Percentiles rank a stretch among this genome's conserved stretches.
phyloP scores from a whole-genome alignment of 164 flowering plant genomes.

The Vitis rotundifolia region DNA sequence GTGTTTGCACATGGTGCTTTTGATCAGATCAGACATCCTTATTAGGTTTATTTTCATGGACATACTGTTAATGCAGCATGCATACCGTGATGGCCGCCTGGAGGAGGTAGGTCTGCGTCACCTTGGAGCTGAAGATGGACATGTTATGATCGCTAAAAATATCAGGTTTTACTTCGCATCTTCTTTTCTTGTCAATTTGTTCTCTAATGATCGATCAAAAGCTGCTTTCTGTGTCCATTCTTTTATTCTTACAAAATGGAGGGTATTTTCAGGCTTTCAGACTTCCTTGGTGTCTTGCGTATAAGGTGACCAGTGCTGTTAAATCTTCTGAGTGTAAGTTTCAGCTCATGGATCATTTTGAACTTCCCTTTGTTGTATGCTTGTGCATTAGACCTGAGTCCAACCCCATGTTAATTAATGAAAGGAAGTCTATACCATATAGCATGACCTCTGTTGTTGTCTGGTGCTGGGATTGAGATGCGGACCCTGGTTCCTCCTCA shows the following conservation, averaged over 20 bases:
- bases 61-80: slow-evolving; percentile 67
- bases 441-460: too few species aligned
- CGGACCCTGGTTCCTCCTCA: too few species aligned
- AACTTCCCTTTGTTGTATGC: too few species aligned
- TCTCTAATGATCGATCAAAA: not conserved
- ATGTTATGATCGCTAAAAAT: slow-evolving; percentile 74
- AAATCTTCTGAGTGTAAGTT: slow-evolving; percentile 28
- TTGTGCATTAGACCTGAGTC: too few species aligned
- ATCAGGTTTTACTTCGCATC: slow-evolving; percentile 52
- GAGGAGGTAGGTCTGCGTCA: slow-evolving; percentile 86
- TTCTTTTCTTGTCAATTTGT: not conserved
- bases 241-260: slow-evolving; percentile 1
- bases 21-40: not conserved
- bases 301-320: slow-evolving; percentile 38
- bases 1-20: too few species aligned
- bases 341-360: too few species aligned
- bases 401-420: too few species aligned
- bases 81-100: slow-evolving; percentile 80
- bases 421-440: too few species aligned
- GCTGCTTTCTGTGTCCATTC: not conserved
- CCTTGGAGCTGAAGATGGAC: slow-evolving; percentile 88
- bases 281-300: slow-evolving; percentile 65
- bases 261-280: slow-evolving; percentile 72
- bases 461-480: too few species aligned
- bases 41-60: not conserved